phyloP scores from a whole-genome alignment of 2,329 filamentous ascomycete genomes.

The Colletotrichum higginsianum region DNA sequence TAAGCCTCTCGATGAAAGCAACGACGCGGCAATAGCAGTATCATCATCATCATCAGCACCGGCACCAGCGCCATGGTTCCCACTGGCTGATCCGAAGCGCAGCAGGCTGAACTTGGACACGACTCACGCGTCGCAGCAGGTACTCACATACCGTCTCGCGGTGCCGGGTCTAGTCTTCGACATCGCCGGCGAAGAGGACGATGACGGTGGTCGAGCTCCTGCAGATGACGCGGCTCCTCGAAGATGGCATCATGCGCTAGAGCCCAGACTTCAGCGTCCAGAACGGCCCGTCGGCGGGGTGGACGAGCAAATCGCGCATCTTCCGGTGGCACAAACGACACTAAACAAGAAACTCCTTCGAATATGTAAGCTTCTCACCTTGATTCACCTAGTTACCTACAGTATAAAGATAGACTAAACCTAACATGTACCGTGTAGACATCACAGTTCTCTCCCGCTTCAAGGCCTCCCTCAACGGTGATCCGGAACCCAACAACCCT shows the following conservation, averaged over 20 bases:
- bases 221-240: not conserved
- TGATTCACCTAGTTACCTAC: not conserved
- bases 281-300: constrained; percentile 23
- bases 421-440: constrained; percentile 52
- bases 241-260: not conserved
- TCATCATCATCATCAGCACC: not conserved
- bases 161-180: constrained; percentile 41
- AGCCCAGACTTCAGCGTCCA: not conserved
- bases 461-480: constrained; percentile 65
- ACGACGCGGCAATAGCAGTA: not conserved
- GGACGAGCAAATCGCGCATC: constrained; percentile 55
- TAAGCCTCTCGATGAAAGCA: not conserved
- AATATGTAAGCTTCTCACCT: constrained; percentile 31
- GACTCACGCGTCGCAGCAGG: constrained; percentile 49
- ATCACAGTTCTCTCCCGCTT: constrained; percentile 65
- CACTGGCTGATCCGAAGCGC: constrained; percentile 11
- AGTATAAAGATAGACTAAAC: not conserved
- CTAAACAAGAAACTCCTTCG: constrained; percentile 61
- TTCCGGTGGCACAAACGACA: constrained; percentile 59
- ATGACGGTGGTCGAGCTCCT: not conserved
- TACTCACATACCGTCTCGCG: constrained; percentile 46
- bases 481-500: constrained; percentile 58
- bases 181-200: constrained; percentile 23
- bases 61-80: not conserved
- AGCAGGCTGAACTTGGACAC: constrained; percentile 48